Evolutionary conservation across 78 protist genomes (phyloP).

Genomic region (Trichosphaerium sp.): DNA sequence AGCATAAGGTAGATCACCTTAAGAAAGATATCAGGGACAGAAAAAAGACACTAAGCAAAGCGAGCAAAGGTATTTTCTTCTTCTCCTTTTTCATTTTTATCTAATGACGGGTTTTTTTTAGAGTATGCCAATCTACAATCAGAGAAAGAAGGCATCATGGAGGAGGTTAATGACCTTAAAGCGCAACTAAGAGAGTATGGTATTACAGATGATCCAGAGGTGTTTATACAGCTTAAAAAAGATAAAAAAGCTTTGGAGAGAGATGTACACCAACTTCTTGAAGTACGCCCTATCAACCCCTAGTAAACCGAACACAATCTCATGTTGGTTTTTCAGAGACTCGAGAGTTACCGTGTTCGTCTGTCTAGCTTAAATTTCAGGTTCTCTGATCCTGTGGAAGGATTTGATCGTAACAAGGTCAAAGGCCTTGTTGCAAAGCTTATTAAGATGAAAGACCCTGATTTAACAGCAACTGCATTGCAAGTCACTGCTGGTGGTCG

Average conservation of each 20-base stretch:
- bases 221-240: background rate
- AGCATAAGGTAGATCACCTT: background rate
- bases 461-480: conserved; percentile 57
- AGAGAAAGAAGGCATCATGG: conserved; percentile 12
- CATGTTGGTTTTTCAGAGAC: background rate
- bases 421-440: conserved; percentile 81
- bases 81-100: no score
- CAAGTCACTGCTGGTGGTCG: conserved; percentile 84
- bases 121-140: no score
- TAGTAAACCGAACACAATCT: no score
- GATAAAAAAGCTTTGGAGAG: conserved; percentile 28
- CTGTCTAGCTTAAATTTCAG: conserved; percentile 49
- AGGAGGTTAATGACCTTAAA: conserved; percentile 6
- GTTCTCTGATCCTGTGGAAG: conserved; percentile 55
- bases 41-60: no score
- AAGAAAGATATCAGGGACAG: no score
- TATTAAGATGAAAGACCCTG: conserved; percentile 31
- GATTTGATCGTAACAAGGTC: conserved; percentile 64
- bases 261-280: background rate
- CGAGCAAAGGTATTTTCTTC: no score
- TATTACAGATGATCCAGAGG: conserved; percentile 9
- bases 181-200: conserved; percentile 15
- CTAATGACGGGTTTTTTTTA: no score
- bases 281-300: no score
- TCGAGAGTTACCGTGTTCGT: conserved; percentile 15